These are phyloP conservation scores for Cladosporium sp. DNA, from an alignment of 2,329 filamentous ascomycete species.

Conservation along the genomic window DNA sequence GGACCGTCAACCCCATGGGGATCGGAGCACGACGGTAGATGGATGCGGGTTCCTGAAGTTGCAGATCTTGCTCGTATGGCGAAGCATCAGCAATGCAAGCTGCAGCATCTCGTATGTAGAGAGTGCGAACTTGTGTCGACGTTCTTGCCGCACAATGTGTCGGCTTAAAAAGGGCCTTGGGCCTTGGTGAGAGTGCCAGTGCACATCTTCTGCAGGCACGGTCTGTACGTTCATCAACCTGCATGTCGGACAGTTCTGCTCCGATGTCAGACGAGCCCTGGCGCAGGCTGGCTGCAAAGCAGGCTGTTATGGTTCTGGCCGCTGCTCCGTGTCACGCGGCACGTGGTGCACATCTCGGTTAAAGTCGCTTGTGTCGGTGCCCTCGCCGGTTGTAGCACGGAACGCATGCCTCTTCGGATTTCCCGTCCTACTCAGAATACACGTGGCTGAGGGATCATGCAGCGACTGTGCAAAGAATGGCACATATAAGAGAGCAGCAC, in stretches of 20 bases:
- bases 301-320: neutral
- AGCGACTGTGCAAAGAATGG: neutral
- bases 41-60: neutral
- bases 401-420: neutral
- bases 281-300: neutral
- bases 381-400: conserved; percentile 2
- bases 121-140: too few species aligned
- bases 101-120: too few species aligned
- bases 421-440: too few species aligned
- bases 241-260: neutral
- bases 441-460: too few species aligned
- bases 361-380: conserved; percentile 1
- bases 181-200: neutral
- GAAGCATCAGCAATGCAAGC: too few species aligned
- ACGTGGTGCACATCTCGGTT: conserved; percentile 1
- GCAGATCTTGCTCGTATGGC: neutral
- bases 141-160: too few species aligned
- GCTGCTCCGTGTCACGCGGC: conserved; percentile 9
- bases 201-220: too few species aligned
- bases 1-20: conserved; percentile 8
- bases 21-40: neutral
- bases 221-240: neutral
- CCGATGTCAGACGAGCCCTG: neutral
- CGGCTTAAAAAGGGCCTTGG: too few species aligned
- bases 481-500: neutral